Conservation (phyloP, 2,329 filamentous ascomycete genomes). For the Cytospora mali region DNA sequence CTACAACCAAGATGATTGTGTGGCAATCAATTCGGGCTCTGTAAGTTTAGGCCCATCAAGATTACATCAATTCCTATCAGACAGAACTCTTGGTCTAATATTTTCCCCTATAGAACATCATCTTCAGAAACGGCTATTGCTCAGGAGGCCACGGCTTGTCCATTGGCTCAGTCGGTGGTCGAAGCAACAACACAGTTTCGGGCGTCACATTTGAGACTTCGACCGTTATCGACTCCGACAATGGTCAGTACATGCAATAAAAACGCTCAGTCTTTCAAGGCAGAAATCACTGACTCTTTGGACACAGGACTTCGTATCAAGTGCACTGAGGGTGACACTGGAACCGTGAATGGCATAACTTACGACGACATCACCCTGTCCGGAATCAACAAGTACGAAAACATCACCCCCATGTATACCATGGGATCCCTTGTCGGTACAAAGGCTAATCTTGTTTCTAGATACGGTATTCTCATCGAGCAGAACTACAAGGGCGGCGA, state of each 20-base stretch:
- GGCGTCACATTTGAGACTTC: conserved; percentile 52
- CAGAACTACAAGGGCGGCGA: conserved; percentile 42
- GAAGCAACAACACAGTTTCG: conserved; percentile 54
- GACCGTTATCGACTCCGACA: conserved; percentile 54
- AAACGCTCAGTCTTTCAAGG: too few relatives aligned
- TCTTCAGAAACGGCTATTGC: conserved; percentile 49
- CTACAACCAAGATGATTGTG: conserved; percentile 64
- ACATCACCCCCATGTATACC: neutral
- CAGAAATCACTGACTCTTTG: neutral
- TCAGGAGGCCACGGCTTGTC: conserved; percentile 48
- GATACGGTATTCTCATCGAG: conserved; percentile 44
- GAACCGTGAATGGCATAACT: conserved; percentile 44
- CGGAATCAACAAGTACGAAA: conserved; percentile 24
- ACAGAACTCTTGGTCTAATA: neutral
- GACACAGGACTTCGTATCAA: conserved; percentile 47
- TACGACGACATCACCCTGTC: conserved; percentile 24
- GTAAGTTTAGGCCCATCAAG: neutral
- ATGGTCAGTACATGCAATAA: conserved; percentile 39
- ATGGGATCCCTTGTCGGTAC: neutral
- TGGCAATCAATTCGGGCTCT: conserved; percentile 58
- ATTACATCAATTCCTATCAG: too few relatives aligned
- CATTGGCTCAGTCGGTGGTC: conserved; percentile 49
- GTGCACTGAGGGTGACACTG: conserved; percentile 49
- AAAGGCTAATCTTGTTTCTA: neutral
- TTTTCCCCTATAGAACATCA: conserved; percentile 42